Percentiles rank a stretch among this genome's conserved stretches.
These are phyloP conservation scores for Skeletonema tropicum DNA, from an alignment of 108 stramenopile genomes.

Conservation along the genomic window DNA sequence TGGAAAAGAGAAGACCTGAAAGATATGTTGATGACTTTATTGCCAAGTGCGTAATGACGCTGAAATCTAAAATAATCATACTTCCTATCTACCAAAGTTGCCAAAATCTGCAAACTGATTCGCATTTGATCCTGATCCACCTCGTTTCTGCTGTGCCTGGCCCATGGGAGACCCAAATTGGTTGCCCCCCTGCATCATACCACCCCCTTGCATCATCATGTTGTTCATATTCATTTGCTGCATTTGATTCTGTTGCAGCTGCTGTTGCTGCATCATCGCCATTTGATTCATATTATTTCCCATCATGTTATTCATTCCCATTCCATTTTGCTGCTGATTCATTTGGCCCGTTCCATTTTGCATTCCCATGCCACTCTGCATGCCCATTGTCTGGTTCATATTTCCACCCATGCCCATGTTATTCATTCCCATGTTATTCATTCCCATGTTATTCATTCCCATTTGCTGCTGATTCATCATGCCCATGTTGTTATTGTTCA, in stretches of 20 bases:
- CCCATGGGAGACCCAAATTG: constrained; percentile 24
- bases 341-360: constrained; percentile 32
- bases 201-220: constrained; percentile 7
- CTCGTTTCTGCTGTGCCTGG: constrained; percentile 28
- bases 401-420: constrained; percentile 15
- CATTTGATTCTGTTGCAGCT: constrained; percentile 31
- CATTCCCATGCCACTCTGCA: constrained; percentile 25
- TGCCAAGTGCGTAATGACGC: constrained; percentile 53
- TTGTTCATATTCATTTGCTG: constrained; percentile 32
- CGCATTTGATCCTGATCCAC: constrained; percentile 17
- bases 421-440: no score
- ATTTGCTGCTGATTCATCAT: constrained; percentile 45
- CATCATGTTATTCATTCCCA: constrained; percentile 9
- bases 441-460: constrained; percentile 29
- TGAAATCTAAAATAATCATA: neutral
- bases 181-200: constrained; percentile 33
- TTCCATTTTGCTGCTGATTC: constrained; percentile 13
- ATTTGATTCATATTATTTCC: constrained; percentile 44
- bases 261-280: constrained; percentile 24
- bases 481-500: constrained; percentile 17
- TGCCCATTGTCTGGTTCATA: neutral
- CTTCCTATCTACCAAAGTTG: constrained; percentile 42
- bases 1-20: constrained; percentile 71
- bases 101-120: constrained; percentile 55
- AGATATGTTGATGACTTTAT: constrained; percentile 66